Evolutionary conservation across 257 asterid species (phyloP), one percentile per base, ranked within the genome.

Genomic region (Lantana camara): DNA sequence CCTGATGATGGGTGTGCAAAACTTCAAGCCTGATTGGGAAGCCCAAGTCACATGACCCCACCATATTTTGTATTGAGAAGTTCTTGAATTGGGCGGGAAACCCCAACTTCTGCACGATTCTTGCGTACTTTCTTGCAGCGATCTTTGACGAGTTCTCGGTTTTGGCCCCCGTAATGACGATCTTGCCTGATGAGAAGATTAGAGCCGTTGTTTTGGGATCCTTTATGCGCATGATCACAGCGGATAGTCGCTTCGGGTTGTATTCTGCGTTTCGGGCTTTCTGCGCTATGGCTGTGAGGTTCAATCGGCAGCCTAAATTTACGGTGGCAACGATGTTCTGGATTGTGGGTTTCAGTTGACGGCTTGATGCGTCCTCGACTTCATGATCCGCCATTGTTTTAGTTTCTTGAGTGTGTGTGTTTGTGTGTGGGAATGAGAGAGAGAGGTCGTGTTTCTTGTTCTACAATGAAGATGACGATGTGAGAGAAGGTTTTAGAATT

Each of bases 291-390:
- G 53, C 20, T 53, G 21, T 30, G 23, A 73, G 78, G 27, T 73
- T 60, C 37, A 73, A 44, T 45, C 52, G 50, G 60, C 73, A 73
- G 35, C 60, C 69, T 46, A 73, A 35, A 44, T 73, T 66, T 14
- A 67, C 70, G 10, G 67, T 57, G 0, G 67, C 45, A 10, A 64
- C 76, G 3, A 71, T 41, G 30, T 71, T 71, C 12, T 38, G 44
- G n/a, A n/a, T n/a, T n/a, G n/a, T n/a, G n/a, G n/a, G n/a, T n/a
- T n/a, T n/a, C n/a, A n/a, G n/a, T n/a, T 3, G 44, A 8, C 12
- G 44, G 44, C 4, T 7, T 7, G 44, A 38, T 8, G 12, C 12
- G 2, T 3, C 45, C 9, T 9, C 4, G 9, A 3, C 45, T 3
- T 38, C 4, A 38, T 38, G n/a, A 38, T 34, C 9, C 0, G 14